Base-by-base conservation (phyloP, 331 rosid species). In the Pyracantha coccinea region DNA sequence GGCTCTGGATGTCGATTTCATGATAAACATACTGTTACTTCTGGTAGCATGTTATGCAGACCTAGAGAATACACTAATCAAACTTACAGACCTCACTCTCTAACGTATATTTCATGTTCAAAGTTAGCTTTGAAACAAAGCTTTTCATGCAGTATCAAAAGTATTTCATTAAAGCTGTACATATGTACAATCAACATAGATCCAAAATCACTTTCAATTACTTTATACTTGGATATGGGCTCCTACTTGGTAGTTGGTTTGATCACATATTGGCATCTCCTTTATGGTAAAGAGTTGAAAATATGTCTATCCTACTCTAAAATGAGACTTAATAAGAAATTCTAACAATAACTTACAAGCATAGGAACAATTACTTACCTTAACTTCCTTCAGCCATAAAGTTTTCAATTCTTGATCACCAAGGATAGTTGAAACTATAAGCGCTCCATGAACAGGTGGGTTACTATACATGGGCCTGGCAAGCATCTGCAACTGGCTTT, bases 391-490 rank as follows among this genome's bases (percentile, higher is more conserved):
- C 62, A 94, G 97, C 97, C 99, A 94, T 68, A 88, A 79, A 52
- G 75, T 78, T 65, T 88, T 94, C 83, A 92, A 87, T 47, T 86
- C 89, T 3, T 89, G 88, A 87, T 94, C 96, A 77, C 90, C 88
- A 50, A 94, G 99, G 75, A 94, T 85, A 6, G 86, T 94, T 70
- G 96, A 87, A 80, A 90, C 99, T 16, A 92, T 8, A 29, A 89
- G 86, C 1, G 99, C 92, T 74, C 97, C 99, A 67, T 94, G 99
- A 75, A 94, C 75, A 74, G 99, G 97, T 23, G 99, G 99, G 61
- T 92, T 94, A 76, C 99, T 94, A 63, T 94, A 94, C 99, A 92
- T 94, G 71, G 99, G 97, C 85, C 99, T 85, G 68, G 92, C 89
- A 84, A 94, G 89, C 79, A 76, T 84, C 91, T 92, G 99, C 85